Base-by-base conservation (phyloP, 306 rosid species). In the Parietaria judaica region DNA sequence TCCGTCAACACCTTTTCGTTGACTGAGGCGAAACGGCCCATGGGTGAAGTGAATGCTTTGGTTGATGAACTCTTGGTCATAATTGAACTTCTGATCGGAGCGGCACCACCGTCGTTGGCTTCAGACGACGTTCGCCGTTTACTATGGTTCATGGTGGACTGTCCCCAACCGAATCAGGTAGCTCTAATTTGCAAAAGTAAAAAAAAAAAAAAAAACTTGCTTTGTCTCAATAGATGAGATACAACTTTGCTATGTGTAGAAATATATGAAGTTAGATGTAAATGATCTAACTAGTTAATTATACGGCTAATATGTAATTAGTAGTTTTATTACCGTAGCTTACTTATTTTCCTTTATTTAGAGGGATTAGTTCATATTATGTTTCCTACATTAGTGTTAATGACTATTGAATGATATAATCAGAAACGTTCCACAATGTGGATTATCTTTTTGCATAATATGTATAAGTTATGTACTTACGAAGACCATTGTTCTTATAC, bases 141-240 rank as follows among this genome's bases (percentile, higher is more conserved):
- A 57, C 96, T 92, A 64, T 84, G 98, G 45, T 92, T 92, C 79
- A 66, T 88, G 80, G 89, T 88, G 70, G 96, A 92, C 76, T 80
- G 95, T 68, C 96, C 94, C 51, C 98, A 92, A 67, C 95, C 89
- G 59, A 85, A 81, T 79, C 98, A 92, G 94, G 98, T 92, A 71
- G 49, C 14, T 52, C 56, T 59, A 71, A 56, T 61, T 50, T 66
- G 54, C 67, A 17, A 46, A 0, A 23, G 45, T 41, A 41, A 41
- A 41, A 41, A 64, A 0, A 23, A 23, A 23, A 50, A 62, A 57
- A 55, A 56, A 75, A 56, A 36, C 38, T 44, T 17, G 7, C 14
- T 43, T 15, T 16, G 36, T 60, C 55, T 75, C 49, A 49, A 17
- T 73, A 6, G 55, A 65, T 49, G 1, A 23, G 49, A 36, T 54